These are phyloP conservation scores for Quercus berberidifolia DNA, from an alignment of 306 rosid species.

Conservation along the genomic window DNA sequence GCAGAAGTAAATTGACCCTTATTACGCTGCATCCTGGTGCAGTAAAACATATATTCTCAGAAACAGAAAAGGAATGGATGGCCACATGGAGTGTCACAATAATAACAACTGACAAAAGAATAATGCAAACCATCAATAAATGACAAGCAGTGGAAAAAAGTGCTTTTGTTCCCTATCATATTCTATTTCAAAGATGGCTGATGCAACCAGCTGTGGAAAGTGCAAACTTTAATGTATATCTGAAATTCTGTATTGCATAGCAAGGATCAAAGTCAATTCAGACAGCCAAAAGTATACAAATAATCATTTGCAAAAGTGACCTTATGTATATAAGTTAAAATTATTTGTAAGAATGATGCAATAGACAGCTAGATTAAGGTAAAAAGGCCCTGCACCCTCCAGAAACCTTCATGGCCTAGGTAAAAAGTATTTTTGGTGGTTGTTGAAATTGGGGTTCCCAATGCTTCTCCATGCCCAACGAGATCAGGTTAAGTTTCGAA, in stretches of 20 bases:
- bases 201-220: background rate
- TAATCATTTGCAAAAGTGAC: background rate
- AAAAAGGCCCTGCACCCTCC: background rate
- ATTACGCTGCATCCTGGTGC: constrained; percentile 89
- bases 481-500: too few species aligned
- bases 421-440: background rate
- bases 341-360: background rate
- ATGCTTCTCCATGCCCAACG: too few species aligned
- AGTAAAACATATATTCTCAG: constrained; percentile 21
- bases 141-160: background rate
- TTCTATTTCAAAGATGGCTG: background rate
- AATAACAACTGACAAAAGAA: background rate
- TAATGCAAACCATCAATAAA: background rate
- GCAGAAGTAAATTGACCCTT: constrained; percentile 95
- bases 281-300: background rate
- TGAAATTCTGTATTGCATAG: background rate
- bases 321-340: background rate
- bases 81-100: background rate
- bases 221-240: background rate
- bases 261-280: background rate
- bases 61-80: constrained; percentile 5
- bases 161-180: background rate
- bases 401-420: background rate
- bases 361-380: background rate
- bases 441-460: too few species aligned